Evolutionary conservation across 1,139 yeast species (phyloP), one percentile per base, ranked within the genome.

Genomic region (Kodamaea sp.): DNA sequence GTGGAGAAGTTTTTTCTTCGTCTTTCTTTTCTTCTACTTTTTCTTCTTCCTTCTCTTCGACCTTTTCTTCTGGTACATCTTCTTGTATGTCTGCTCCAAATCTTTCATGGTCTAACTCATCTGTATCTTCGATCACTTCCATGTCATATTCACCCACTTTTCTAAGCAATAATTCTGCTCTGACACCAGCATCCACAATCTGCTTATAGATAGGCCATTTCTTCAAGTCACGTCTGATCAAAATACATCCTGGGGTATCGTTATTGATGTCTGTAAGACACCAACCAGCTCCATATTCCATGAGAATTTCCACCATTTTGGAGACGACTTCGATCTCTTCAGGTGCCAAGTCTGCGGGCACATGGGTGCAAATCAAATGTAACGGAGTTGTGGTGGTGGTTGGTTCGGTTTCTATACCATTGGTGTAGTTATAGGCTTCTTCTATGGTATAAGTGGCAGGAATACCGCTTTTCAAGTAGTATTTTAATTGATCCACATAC

Each of bases 241-340:
- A 66, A 31, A 83, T 70, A 57, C 92, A 87, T 3, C 94, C 95
- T 0, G 94, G 85, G 1, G 95, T 84, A 44, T 81, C 79, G 46
- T 76, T 69, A 43, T 81, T 76, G 38, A 66, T 70, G 53, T 85
- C 92, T 5, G 77, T 65, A 41, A 82, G 68, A 50, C 81, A 81
- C 97, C 97, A 90, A 7, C 95, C 95, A 0, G 95, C 96, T 10
- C 97, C 97, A 56, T 80, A 83, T 51, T 86, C 80, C 48, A 90
- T 80, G 38, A 90, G 60, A 10, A 66, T 70, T 23, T 78, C 78
- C 38, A 87, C 79, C 78, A 89, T 70, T 14, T 63, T 56, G 22
- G 59, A 45, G 0, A 84, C 76, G 1, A 77, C 68, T 1, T 50
- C 52, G 19, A 63, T 43, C 50, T 84, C 89, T 0, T 61, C 72